Conservation (phyloP, 768 basidiomycete genomes). For the Glaciozyma martinii region DNA sequence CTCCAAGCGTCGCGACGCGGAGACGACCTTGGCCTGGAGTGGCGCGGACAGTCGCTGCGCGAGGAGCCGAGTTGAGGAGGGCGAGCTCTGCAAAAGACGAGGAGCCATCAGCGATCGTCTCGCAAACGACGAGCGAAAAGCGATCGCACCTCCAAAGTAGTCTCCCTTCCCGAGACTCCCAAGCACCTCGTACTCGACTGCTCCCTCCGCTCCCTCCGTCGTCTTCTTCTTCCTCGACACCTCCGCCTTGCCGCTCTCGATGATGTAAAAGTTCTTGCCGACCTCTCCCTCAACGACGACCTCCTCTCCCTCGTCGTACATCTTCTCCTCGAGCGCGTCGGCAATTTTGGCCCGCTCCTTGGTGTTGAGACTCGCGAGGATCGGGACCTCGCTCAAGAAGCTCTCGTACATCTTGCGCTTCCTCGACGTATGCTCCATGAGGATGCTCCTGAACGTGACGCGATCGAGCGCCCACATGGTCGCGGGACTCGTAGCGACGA, state of each 20-base stretch:
- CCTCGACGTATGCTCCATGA: constrained; percentile 81
- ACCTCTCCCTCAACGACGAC: constrained; percentile 89
- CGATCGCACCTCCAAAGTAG: constrained; percentile 83
- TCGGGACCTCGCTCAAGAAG: constrained; percentile 81
- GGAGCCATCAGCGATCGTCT: not conserved
- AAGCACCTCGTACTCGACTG: constrained; percentile 54
- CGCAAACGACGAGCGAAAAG: not conserved
- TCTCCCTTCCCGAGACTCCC: constrained; percentile 77
- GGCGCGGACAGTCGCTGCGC: constrained; percentile 87
- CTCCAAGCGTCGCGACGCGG: constrained; percentile 87
- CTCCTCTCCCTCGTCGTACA: constrained; percentile 71
- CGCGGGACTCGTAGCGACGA: constrained; percentile 63
- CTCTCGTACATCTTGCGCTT: constrained; percentile 93
- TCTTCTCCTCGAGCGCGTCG: constrained; percentile 77
- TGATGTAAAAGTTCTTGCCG: constrained; percentile 95
- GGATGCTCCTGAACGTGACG: constrained; percentile 95
- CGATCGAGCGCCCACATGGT: constrained; percentile 94
- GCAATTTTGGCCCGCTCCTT: constrained; percentile 94
- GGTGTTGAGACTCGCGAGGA: constrained; percentile 74
- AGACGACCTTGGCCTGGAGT: constrained; percentile 51
- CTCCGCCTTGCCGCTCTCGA: constrained; percentile 84
- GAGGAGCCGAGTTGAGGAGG: constrained; percentile 73
- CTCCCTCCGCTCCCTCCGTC: constrained; percentile 41
- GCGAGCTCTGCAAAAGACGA: constrained; percentile 61
- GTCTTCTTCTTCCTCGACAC: constrained; percentile 65